These are phyloP conservation scores for Penicillium oxalicum DNA, from an alignment of 2,329 filamentous ascomycete genomes.

Conservation along the genomic window DNA sequence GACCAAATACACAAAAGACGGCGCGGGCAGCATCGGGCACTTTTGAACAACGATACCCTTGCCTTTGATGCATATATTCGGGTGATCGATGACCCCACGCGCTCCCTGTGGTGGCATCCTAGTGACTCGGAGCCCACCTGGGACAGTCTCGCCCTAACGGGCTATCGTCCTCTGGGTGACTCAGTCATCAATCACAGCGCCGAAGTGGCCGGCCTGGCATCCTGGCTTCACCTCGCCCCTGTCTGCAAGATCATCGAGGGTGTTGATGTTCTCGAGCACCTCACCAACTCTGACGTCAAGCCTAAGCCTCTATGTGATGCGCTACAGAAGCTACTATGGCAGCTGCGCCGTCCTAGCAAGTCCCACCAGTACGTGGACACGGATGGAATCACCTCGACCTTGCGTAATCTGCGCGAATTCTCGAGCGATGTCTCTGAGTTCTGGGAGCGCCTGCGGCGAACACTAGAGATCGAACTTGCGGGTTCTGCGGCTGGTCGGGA, in stretches of 20 bases:
- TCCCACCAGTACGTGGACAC: slow-evolving; percentile 38
- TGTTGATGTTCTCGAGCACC: slow-evolving; percentile 43
- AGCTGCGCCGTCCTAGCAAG: slow-evolving; percentile 42
- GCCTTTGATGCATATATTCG: slow-evolving; percentile 58
- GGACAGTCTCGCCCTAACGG: slow-evolving; percentile 54
- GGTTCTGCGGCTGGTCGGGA: slow-evolving; percentile 38
- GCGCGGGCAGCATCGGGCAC: slow-evolving; percentile 52
- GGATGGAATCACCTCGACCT: slow-evolving; percentile 35
- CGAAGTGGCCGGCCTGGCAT: slow-evolving; percentile 51
- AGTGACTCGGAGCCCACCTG: slow-evolving; percentile 49
- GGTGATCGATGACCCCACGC: slow-evolving; percentile 54
- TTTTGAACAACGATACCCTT: slow-evolving; percentile 56
- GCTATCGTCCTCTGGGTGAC: slow-evolving; percentile 48
- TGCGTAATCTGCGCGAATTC: slow-evolving; percentile 39
- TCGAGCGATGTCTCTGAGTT: slow-evolving; percentile 50
- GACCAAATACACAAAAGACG: slow-evolving; percentile 54
- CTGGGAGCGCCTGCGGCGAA: slow-evolving; percentile 50
- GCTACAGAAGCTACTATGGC: slow-evolving; percentile 48
- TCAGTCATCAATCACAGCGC: slow-evolving; percentile 42
- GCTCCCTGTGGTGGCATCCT: slow-evolving; percentile 56
- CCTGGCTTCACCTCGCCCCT: slow-evolving; percentile 55
- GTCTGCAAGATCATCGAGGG: slow-evolving; percentile 53
- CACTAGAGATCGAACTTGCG: slow-evolving; percentile 48
- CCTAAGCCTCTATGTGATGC: slow-evolving; percentile 49
- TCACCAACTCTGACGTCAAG: slow-evolving; percentile 40